These are phyloP conservation scores for Datisca glomerata DNA, from an alignment of 306 rosid genomes.

Conservation along the genomic window DNA sequence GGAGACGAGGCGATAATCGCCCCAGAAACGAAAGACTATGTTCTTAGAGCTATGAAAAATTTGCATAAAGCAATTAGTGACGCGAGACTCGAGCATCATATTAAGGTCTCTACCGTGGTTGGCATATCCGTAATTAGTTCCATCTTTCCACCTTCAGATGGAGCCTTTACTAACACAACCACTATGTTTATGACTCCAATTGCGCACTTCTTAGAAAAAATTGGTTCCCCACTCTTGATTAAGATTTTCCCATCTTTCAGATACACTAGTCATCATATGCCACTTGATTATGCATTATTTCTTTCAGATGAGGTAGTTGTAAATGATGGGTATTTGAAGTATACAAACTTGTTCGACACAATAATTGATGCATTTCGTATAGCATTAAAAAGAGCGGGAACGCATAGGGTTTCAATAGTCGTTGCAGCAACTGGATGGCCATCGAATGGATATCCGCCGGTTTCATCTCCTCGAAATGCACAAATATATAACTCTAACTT, in stretches of 20 bases:
- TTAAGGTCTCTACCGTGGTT: background rate
- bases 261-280: background rate
- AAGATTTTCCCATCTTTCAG: background rate
- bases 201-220: background rate
- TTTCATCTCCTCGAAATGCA: background rate
- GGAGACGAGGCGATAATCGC: background rate
- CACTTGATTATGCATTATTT: background rate
- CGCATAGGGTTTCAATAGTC: background rate
- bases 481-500: background rate
- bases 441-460: background rate
- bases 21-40: background rate
- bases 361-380: background rate
- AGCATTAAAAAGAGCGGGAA: constrained; percentile 1
- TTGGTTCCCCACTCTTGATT: background rate
- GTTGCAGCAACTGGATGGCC: constrained; percentile 9
- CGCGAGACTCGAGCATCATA: background rate
- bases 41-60: background rate
- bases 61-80: background rate
- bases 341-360: background rate
- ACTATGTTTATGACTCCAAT: background rate
- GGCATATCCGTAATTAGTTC: background rate
- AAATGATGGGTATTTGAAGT: background rate
- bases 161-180: background rate
- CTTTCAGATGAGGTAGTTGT: background rate
- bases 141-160: background rate